Conservation (phyloP, 495 filamentous ascomycete species). For the Bacidia gigantensis region DNA sequence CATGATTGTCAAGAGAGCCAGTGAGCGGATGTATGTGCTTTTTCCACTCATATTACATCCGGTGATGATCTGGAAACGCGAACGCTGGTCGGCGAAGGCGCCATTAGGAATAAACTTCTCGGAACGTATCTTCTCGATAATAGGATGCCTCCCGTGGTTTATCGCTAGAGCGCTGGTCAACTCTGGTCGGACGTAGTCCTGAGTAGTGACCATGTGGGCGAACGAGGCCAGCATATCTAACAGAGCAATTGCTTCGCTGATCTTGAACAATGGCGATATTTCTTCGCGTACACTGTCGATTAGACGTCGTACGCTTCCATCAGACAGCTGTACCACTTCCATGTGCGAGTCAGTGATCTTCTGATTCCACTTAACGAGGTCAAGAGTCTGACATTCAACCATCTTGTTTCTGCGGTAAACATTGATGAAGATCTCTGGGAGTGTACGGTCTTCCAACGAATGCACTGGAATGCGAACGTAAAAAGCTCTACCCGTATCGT, state of each 20-base stretch:
- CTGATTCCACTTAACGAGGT: constrained; percentile 64
- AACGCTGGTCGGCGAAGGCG: constrained; percentile 57
- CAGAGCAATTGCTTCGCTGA: constrained; percentile 76
- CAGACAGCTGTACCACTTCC: constrained; percentile 67
- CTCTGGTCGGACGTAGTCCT: constrained; percentile 71
- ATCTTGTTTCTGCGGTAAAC: constrained; percentile 52
- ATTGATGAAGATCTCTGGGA: constrained; percentile 71
- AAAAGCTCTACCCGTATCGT: constrained; percentile 63
- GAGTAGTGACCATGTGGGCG: constrained; percentile 57
- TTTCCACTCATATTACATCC: constrained; percentile 99
- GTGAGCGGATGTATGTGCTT: constrained; percentile 79
- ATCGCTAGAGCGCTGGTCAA: constrained; percentile 64
- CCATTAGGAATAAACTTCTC: constrained; percentile 75
- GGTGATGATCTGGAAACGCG: constrained; percentile 83
- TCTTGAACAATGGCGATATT: constrained; percentile 55
- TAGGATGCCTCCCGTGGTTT: constrained; percentile 70
- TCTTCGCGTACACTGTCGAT: constrained; percentile 51
- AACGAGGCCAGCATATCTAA: constrained; percentile 87
- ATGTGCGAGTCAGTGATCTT: constrained; percentile 63
- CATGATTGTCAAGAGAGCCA: constrained; percentile 81
- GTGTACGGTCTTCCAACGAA: constrained; percentile 45
- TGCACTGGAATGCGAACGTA: constrained; percentile 55
- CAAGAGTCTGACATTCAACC: constrained; percentile 75
- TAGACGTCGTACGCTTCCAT: constrained; percentile 52
- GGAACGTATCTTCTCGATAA: constrained; percentile 57